Percentiles rank a stretch among this genome's conserved stretches.
Conservation (phyloP, 805 yeast species). For the Cephaloascus albidus region DNA sequence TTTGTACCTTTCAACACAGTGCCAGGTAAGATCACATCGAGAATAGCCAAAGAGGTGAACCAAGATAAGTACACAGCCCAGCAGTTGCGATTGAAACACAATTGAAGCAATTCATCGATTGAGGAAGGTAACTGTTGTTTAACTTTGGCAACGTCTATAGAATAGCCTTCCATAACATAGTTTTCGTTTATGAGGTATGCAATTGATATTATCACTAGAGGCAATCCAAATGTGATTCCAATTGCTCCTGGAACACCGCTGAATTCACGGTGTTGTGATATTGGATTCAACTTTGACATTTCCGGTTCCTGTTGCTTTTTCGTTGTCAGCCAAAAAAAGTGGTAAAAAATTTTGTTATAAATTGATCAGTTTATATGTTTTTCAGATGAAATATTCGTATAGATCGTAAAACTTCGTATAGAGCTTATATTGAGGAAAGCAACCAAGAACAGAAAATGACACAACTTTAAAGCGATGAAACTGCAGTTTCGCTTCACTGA, state of each 20-base stretch:
- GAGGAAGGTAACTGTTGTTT: constrained; percentile 21
- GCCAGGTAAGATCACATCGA: constrained; percentile 67
- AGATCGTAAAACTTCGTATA: too few relatives aligned
- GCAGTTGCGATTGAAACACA: constrained; percentile 33
- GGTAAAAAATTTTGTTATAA: too few relatives aligned
- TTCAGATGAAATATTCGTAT: too few relatives aligned
- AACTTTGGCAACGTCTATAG: constrained; percentile 29
- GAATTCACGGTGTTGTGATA: constrained; percentile 65
- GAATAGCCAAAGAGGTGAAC: constrained; percentile 55
- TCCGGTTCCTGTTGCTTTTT: too few relatives aligned
- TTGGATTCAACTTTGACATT: constrained; percentile 47
- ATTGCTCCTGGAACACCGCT: constrained; percentile 71
- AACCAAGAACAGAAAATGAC: too few relatives aligned
- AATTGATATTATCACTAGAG: constrained; percentile 49
- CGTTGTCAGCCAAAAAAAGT: too few relatives aligned
- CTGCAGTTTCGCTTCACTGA: too few relatives aligned
- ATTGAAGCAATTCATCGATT: constrained; percentile 11
- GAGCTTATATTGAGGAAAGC: too few relatives aligned
- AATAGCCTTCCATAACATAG: constrained; percentile 41
- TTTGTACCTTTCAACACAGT: constrained; percentile 50
- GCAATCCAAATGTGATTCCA: constrained; percentile 57
- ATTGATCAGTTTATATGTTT: too few relatives aligned
- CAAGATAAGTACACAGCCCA: constrained; percentile 65
- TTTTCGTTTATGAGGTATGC: constrained; percentile 53
- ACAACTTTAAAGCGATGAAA: too few relatives aligned